Percentiles rank a stretch among this genome's conserved stretches.
These are phyloP conservation scores for Protomyces gravidus DNA, from an alignment of 1,139 yeast genomes.

Conservation along the genomic window DNA sequence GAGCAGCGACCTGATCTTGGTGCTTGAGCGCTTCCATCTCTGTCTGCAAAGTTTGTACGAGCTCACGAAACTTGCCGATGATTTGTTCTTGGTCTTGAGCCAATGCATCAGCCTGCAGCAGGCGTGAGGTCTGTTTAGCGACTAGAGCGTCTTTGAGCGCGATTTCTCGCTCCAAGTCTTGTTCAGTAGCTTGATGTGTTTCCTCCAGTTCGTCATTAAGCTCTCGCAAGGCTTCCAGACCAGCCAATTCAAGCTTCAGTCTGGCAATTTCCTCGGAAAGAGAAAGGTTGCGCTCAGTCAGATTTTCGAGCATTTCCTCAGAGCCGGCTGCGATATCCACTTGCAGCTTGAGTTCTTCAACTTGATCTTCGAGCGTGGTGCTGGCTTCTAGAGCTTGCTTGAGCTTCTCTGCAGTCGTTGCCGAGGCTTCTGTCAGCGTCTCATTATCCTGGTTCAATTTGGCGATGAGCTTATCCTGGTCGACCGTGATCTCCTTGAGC, in stretches of 20 bases:
- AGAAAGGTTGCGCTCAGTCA: conserved; percentile 54
- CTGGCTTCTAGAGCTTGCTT: conserved; percentile 40
- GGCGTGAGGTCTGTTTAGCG: conserved; percentile 34
- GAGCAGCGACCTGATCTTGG: conserved; percentile 32
- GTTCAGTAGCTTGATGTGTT: conserved; percentile 52
- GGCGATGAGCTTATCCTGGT: conserved; percentile 41
- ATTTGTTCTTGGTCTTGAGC: conserved; percentile 37
- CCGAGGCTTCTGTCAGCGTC: conserved; percentile 25
- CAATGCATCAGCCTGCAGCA: conserved; percentile 28
- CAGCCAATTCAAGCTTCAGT: conserved; percentile 48
- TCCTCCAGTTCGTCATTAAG: conserved; percentile 63
- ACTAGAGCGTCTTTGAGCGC: conserved; percentile 30
- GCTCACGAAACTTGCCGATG: conserved; percentile 39
- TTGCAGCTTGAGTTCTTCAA: conserved; percentile 48
- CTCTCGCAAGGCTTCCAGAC: conserved; percentile 57
- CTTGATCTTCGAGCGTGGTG: conserved; percentile 43
- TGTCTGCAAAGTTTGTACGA: conserved; percentile 38
- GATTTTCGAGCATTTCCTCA: conserved; percentile 50
- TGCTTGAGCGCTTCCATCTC: conserved; percentile 38
- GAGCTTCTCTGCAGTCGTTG: conserved; percentile 35
- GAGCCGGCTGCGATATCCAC: conserved; percentile 42
- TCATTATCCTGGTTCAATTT: conserved; percentile 44
- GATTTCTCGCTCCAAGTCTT: conserved; percentile 51
- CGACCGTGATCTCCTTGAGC: conserved; percentile 42
- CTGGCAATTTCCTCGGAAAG: conserved; percentile 45